Evolutionary conservation across 192 early-diverging fungal genomes (phyloP).

Genomic region (Backusella sp.): DNA sequence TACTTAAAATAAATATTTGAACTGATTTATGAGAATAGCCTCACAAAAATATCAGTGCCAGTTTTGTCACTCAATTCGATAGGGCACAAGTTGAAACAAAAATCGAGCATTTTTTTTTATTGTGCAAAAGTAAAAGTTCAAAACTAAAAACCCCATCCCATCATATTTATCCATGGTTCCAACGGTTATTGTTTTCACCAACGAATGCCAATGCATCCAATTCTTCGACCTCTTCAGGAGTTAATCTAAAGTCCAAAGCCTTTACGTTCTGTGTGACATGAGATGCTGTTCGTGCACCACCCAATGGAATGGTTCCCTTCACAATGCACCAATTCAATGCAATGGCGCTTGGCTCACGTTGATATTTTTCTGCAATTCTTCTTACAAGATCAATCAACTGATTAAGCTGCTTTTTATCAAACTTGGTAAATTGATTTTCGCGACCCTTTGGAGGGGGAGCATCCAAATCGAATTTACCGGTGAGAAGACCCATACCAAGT

Average conservation of each 20-base stretch:
- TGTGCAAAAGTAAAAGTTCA: not conserved
- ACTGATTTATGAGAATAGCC: too few species aligned
- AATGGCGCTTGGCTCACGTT: constrained; percentile 20
- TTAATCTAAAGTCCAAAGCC: constrained; percentile 43
- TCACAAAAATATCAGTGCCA: too few species aligned
- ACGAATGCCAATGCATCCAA: constrained; percentile 39
- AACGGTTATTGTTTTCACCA: constrained; percentile 32
- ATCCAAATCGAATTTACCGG: constrained; percentile 5
- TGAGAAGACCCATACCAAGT: constrained; percentile 20
- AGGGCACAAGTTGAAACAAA: too few species aligned
- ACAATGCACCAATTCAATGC: constrained; percentile 50
- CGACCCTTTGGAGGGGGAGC: not conserved
- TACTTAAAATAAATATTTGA: too few species aligned
- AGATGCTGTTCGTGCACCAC: constrained; percentile 42
- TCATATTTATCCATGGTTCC: constrained; percentile 46
- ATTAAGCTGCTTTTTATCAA: constrained; percentile 2
- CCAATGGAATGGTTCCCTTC: constrained; percentile 47
- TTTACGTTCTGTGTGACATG: constrained; percentile 44
- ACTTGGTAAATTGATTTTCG: not conserved
- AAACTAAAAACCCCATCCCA: not conserved
- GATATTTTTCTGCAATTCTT: constrained; percentile 15
- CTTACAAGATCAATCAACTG: constrained; percentile 5
- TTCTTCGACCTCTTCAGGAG: constrained; percentile 40
- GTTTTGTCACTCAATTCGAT: too few species aligned
- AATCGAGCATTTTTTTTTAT: not conserved